phyloP scores from a whole-genome alignment of 768 basidiomycete species.

The Amyloporia xantha region DNA sequence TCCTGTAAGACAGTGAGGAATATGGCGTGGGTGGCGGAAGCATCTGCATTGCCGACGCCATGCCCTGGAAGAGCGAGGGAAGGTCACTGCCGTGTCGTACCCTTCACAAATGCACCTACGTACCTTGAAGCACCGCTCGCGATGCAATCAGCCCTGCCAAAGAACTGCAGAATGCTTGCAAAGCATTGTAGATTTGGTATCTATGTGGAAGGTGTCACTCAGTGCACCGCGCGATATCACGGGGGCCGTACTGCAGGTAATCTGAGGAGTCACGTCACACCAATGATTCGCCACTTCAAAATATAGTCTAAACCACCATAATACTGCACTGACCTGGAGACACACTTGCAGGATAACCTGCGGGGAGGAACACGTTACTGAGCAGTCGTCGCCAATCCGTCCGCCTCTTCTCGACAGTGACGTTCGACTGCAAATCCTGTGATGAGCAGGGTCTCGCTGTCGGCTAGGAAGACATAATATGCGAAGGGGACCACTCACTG shows the following conservation, averaged over 20 bases:
- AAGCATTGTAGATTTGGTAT: slow-evolving; percentile 58
- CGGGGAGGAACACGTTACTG: slow-evolving; percentile 50
- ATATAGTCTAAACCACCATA: no score
- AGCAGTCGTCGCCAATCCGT: slow-evolving; percentile 22
- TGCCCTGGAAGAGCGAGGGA: slow-evolving; percentile 39
- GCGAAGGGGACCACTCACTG: background rate
- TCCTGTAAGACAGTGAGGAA: slow-evolving; percentile 64
- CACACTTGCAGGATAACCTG: slow-evolving; percentile 55
- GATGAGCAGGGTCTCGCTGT: background rate
- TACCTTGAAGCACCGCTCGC: slow-evolving; percentile 62
- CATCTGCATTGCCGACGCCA: slow-evolving; percentile 63
- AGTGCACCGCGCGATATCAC: background rate
- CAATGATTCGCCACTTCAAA: background rate
- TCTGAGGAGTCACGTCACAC: background rate
- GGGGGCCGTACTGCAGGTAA: slow-evolving; percentile 11
- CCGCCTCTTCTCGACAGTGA: background rate
- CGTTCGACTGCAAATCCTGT: no score
- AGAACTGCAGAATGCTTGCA: slow-evolving; percentile 68
- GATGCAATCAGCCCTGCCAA: slow-evolving; percentile 58
- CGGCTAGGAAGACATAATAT: background rate
- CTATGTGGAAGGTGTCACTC: slow-evolving; percentile 25
- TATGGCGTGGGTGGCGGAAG: slow-evolving; percentile 59
- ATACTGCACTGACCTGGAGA: slow-evolving; percentile 52
- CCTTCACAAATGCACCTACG: background rate
- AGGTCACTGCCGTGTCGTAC: background rate